Evolutionary conservation across 2,329 filamentous ascomycete species (phyloP).

Genomic region (Stagonosporopsis tanaceti): DNA sequence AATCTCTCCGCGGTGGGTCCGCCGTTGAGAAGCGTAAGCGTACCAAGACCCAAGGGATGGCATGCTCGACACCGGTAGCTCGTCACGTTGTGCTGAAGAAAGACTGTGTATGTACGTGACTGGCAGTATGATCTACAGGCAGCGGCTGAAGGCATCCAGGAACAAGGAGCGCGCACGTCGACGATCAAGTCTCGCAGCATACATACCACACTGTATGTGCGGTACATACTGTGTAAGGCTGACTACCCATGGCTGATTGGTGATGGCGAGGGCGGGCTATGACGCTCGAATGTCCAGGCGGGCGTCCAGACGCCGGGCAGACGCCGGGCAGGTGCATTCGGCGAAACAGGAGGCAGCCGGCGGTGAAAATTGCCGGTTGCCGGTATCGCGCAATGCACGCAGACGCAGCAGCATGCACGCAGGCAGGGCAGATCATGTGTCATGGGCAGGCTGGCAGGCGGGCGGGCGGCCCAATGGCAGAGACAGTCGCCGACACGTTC

Average conservation of each 20-base stretch:
- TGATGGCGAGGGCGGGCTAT: slow-evolving; percentile 8
- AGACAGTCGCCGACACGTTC: slow-evolving; percentile 13
- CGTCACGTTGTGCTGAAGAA: not conserved
- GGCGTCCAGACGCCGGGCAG: slow-evolving; percentile 11
- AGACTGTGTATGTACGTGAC: not conserved
- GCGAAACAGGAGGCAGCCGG: slow-evolving; percentile 6
- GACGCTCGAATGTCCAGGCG: slow-evolving; percentile 5
- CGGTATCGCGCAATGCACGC: not conserved
- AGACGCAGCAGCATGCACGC: not conserved
- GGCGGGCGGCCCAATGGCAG: slow-evolving; percentile 9
- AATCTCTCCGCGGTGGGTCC: slow-evolving; percentile 3
- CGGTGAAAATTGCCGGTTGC: slow-evolving; percentile 22
- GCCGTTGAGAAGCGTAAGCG: slow-evolving; percentile 3
- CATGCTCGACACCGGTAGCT: not conserved
- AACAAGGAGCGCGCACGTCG: too few species aligned
- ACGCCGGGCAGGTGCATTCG: not conserved
- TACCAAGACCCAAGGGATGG: not conserved
- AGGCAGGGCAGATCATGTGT: slow-evolving; percentile 9
- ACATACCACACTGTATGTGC: too few species aligned
- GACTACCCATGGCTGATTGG: not conserved
- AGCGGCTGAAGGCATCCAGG: not conserved
- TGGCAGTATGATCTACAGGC: not conserved
- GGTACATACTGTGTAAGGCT: not conserved
- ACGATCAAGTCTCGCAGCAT: too few species aligned
- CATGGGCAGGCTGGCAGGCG: slow-evolving; percentile 4